These are phyloP conservation scores for Calonectria montana DNA, from an alignment of 2,329 filamentous ascomycete species.

Conservation along the genomic window DNA sequence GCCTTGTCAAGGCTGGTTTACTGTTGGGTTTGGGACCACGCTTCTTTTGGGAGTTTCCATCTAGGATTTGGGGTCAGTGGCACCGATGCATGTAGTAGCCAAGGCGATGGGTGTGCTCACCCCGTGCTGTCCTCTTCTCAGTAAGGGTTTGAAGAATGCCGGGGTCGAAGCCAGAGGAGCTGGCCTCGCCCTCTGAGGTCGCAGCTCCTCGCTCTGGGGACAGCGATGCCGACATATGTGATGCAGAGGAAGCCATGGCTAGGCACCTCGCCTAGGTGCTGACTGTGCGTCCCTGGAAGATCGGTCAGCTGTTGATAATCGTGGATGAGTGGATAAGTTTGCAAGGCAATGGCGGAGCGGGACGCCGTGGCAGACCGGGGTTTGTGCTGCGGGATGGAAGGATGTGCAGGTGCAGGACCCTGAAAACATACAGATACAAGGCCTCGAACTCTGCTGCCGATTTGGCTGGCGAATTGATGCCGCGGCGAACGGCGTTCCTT, in stretches of 20 bases:
- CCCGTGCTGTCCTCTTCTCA: constrained; percentile 83
- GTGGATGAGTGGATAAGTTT: constrained; percentile 20
- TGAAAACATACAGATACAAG: constrained; percentile 14
- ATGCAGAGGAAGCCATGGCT: constrained; percentile 37
- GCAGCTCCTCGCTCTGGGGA: constrained; percentile 53
- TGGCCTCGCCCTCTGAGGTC: constrained; percentile 47
- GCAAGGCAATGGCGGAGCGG: constrained; percentile 10
- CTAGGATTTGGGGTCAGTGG: constrained; percentile 55
- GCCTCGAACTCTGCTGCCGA: neutral
- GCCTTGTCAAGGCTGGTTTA: constrained; percentile 90
- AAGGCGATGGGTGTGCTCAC: constrained; percentile 55
- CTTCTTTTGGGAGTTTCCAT: constrained; percentile 88
- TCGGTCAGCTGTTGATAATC: constrained; percentile 15
- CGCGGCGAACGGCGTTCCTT: neutral
- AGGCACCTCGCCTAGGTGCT: constrained; percentile 21
- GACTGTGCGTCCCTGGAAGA: constrained; percentile 14
- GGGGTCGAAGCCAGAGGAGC: constrained; percentile 62
- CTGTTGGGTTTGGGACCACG: constrained; percentile 96
- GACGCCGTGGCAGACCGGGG: constrained; percentile 15
- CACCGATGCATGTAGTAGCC: neutral
- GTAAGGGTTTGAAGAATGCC: constrained; percentile 74
- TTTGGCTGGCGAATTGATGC: constrained; percentile 1
- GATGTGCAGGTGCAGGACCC: neutral
- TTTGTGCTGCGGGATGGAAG: constrained; percentile 3
- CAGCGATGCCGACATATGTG: constrained; percentile 59